Conservation (phyloP, 768 basidiomycete genomes). For the Chalciporus sphaerocephalus region DNA sequence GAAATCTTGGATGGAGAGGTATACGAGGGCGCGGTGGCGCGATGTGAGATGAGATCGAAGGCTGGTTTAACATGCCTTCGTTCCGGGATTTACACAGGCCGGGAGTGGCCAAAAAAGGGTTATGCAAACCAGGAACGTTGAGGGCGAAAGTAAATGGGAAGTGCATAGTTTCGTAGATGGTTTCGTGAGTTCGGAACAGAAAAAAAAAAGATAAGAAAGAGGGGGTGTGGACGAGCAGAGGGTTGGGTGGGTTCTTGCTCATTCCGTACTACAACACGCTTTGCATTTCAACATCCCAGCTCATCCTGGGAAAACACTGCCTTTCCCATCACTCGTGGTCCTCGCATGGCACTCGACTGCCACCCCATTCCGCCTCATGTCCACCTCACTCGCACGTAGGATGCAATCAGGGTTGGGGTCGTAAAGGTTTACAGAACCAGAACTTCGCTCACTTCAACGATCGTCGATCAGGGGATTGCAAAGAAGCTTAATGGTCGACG, state of each 20-base stretch:
- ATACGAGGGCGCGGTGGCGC: slow-evolving; percentile 19
- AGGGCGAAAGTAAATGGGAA: slow-evolving; percentile 75
- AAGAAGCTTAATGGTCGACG: too few species aligned
- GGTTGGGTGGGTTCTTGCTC: not conserved
- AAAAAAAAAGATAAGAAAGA: not conserved
- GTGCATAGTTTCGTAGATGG: slow-evolving; percentile 36
- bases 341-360: too few species aligned
- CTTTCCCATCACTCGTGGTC: not conserved
- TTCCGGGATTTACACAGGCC: slow-evolving; percentile 23
- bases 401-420: too few species aligned
- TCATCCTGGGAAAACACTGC: not conserved
- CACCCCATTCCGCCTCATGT: too few species aligned
- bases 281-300: not conserved
- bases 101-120: slow-evolving; percentile 50
- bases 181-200: slow-evolving; percentile 24
- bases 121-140: slow-evolving; percentile 57
- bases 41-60: slow-evolving; percentile 20
- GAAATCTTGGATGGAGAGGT: slow-evolving; percentile 19
- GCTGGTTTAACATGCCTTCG: slow-evolving; percentile 14
- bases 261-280: not conserved
- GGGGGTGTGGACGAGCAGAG: not conserved
- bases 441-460: too few species aligned
- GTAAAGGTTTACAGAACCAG: too few species aligned
- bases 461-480: too few species aligned
- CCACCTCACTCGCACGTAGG: too few species aligned